Base-by-base conservation (phyloP, 2,329 filamentous ascomycete genomes). In the Calycina marina region DNA sequence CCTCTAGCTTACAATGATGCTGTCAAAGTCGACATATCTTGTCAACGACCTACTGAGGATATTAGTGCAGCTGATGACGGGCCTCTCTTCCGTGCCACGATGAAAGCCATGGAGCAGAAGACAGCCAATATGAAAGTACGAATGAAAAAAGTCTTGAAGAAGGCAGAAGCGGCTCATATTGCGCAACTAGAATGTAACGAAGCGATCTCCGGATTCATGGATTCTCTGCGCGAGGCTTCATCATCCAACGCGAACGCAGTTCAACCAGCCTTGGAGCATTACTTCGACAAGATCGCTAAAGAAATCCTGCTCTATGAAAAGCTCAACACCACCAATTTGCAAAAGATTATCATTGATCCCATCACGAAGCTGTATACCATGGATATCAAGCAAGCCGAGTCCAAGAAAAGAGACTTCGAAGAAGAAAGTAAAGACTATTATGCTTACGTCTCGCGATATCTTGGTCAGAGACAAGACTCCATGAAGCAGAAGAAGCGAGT, bases 381-480 rank as follows among this genome's bases (percentile, higher is more conserved):
- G 42, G 92, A 98, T 49, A 96, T 98, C 61, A 98, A 98, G 56
- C 85, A 93, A 55, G 92, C 88, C 15, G 90, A 98, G 51, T 68
- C 80, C 25, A 98, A 98, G 62, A 93, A 90, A 58, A 84, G 90
- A 43, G 90, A 96, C 46, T 98, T 98, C 47, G 90, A 98, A 42
- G 90, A 98, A 50, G 90, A 98, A 55, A 96, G 88, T 61, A 90
- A 93, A 54, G 90, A 98, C 53, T 98, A 93, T 58, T 98, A 98
- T 57, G 77, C 80, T 40, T 98, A 93, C 52, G 82, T 96, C 31
- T 81, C 85, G 40, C 76, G 85, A 28, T 98, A 98, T 57, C 71
- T 98, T n/a, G 90, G 90, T 18, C 88, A 96, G 54, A 73, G 88
- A 26, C 85, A 92, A 52, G 90, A 98, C 56, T 92, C 88, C 5